These are phyloP conservation scores for Endocarpon pusillum DNA, from an alignment of 495 filamentous ascomycete genomes.

Conservation along the genomic window DNA sequence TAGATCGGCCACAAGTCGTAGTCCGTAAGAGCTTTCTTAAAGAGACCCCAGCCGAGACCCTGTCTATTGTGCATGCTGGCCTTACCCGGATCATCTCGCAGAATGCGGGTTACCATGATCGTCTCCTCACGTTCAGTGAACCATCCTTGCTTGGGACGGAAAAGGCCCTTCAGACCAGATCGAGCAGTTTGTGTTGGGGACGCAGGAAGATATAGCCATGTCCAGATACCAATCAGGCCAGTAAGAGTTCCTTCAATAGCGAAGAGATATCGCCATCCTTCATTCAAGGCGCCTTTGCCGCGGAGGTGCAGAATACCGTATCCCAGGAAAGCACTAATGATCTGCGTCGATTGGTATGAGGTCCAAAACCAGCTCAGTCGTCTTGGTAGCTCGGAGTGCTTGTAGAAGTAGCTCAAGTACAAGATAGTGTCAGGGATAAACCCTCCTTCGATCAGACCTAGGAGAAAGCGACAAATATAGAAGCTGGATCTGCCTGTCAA, in stretches of 20 bases:
- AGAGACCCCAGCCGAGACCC: slow-evolving; percentile 27
- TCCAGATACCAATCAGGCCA: slow-evolving; percentile 32
- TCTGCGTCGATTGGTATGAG: slow-evolving; percentile 36
- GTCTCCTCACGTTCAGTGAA: slow-evolving; percentile 41
- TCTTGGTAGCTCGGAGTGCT: slow-evolving; percentile 37
- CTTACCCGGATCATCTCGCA: slow-evolving; percentile 49
- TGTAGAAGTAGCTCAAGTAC: slow-evolving; percentile 51
- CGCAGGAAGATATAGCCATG: slow-evolving; percentile 41
- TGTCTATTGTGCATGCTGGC: slow-evolving; percentile 31
- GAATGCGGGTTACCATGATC: slow-evolving; percentile 47
- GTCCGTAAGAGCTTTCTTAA: slow-evolving; percentile 35
- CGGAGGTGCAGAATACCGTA: slow-evolving; percentile 45
- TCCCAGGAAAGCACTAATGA: slow-evolving; percentile 40
- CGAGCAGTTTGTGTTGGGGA: slow-evolving; percentile 42
- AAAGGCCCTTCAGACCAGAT: slow-evolving; percentile 37
- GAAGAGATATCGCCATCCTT: slow-evolving; percentile 52
- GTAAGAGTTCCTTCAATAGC: slow-evolving; percentile 26
- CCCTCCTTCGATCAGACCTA: slow-evolving; percentile 10
- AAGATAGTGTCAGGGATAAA: slow-evolving; percentile 20
- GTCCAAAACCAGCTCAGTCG: slow-evolving; percentile 43
- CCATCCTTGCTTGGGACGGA: slow-evolving; percentile 36
- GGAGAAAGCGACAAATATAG: slow-evolving; percentile 17
- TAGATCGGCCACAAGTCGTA: slow-evolving; percentile 33
- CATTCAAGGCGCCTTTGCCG: slow-evolving; percentile 26
- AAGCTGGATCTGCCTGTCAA: slow-evolving; percentile 40